Base-by-base conservation (phyloP, 345 rosid species). In the Hevea brasiliensis region DNA sequence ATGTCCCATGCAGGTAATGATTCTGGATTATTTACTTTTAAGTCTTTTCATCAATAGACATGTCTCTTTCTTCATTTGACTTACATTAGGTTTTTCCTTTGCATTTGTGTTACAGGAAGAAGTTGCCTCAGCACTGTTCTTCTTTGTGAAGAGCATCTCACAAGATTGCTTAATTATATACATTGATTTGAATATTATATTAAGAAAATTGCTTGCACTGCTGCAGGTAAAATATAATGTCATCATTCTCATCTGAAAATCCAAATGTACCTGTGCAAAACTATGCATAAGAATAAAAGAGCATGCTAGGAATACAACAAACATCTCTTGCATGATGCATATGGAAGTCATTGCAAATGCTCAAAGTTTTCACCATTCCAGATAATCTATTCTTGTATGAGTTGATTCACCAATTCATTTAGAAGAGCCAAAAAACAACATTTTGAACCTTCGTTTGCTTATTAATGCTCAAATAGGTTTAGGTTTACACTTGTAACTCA, bases 81-180 rank as follows among this genome's bases (percentile, higher is more conserved):
- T 21, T 41, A 42, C 53, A 64, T 21, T n/a, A 21, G 32, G 6
- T 14, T 21, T n/a, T 44, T 64, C 53, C 35, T 44, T 41, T 41
- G 12, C 27, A 45, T 20, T 10, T 42, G 13, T 40, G 12, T 72
- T 27, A 14, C 67, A 72, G 75, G 75, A 72, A 62, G 60, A 72
- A 62, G 48, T 72, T 61, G 61, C 32, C 35, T 29, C 68, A 12
- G 68, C 75, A 50, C 0, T 72, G 50, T 17, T 62, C 27, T 72
- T 11, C 60, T 72, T 50, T 55, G 45, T 62, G 35, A 61, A 72
- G 59, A 72, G 66, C n/a, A 61, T 72, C 35, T 17, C 68, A 8
- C 60, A 17, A 35, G 68, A 62, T 50, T 20, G 29, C 51, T 72
- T 62, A 51, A 44, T 27, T n/a, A 8, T 37, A 3, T 41, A 61